phyloP scores from a whole-genome alignment of 768 basidiomycete genomes.

The Boletus huronensis region DNA sequence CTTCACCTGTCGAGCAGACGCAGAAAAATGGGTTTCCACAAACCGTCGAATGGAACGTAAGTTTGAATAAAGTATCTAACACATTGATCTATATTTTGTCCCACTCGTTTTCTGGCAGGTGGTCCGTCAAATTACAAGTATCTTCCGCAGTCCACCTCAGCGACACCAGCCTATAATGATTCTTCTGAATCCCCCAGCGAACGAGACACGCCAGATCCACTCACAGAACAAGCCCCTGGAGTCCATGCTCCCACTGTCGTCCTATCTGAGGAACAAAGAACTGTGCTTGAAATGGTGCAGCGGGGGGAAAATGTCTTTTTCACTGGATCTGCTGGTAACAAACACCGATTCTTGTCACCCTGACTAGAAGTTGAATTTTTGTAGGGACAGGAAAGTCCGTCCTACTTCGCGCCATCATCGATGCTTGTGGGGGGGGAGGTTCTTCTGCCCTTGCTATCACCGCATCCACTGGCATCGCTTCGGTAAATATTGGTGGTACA shows the following conservation, averaged over 20 bases:
- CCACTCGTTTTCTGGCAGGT: constrained; percentile 9
- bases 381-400: constrained; percentile 83
- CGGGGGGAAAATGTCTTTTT: constrained; percentile 72
- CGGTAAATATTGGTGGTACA: constrained; percentile 76
- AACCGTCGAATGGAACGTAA: constrained; percentile 14
- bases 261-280: constrained; percentile 52
- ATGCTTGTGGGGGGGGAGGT: constrained; percentile 37
- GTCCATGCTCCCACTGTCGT: constrained; percentile 21
- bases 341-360: neutral
- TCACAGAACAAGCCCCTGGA: neutral
- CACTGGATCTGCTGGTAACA: constrained; percentile 73
- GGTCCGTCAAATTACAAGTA: neutral
- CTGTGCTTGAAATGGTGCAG: constrained; percentile 51
- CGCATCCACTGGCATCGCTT: constrained; percentile 76
- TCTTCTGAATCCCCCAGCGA: neutral
- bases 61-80: constrained; percentile 6
- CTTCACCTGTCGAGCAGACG: constrained; percentile 43
- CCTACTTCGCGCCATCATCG: constrained; percentile 71
- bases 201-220: neutral
- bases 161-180: neutral
- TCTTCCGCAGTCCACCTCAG: neutral
- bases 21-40: constrained; percentile 47
- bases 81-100: neutral
- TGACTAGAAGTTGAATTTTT: constrained; percentile 1
- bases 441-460: constrained; percentile 59